These are phyloP conservation scores for Lepidium didymum DNA, from an alignment of 345 rosid species.

Conservation along the genomic window DNA sequence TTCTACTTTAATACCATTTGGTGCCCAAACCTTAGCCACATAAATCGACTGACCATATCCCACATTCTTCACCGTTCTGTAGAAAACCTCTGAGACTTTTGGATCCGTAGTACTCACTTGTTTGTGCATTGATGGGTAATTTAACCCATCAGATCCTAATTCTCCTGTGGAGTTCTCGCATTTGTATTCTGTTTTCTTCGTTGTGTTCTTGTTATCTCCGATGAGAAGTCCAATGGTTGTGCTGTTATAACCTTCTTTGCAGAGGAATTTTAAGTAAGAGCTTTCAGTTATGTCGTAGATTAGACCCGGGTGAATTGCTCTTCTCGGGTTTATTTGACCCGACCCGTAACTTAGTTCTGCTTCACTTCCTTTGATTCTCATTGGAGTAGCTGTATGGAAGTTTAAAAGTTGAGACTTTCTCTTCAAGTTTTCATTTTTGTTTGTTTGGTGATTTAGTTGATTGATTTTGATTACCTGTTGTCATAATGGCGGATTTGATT, in stretches of 20 bases:
- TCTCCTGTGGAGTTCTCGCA: constrained; percentile 48
- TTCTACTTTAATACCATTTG: constrained; percentile 35
- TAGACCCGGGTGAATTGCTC: constrained; percentile 68
- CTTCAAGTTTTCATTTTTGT: not conserved
- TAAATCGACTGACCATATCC: constrained; percentile 39
- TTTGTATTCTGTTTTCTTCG: constrained; percentile 29
- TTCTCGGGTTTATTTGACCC: constrained; percentile 70
- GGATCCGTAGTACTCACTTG: constrained; percentile 26
- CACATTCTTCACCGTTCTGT: constrained; percentile 57
- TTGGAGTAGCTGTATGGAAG: constrained; percentile 48
- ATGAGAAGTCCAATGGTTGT: constrained; percentile 46
- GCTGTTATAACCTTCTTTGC: constrained; percentile 69
- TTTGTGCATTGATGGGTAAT: constrained; percentile 78
- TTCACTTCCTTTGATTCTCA: constrained; percentile 40
- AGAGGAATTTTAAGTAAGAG: constrained; percentile 55
- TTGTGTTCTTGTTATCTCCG: constrained; percentile 17
- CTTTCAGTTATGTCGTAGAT: constrained; percentile 47
- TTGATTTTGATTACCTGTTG: constrained; percentile 45
- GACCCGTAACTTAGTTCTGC: constrained; percentile 62
- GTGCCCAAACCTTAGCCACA: constrained; percentile 45
- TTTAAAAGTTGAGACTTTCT: not conserved
- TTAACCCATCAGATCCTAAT: constrained; percentile 63
- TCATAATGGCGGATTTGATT: constrained; percentile 84
- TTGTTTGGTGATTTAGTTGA: not conserved
- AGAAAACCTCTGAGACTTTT: constrained; percentile 41